Base-by-base conservation (phyloP, 2,329 filamentous ascomycete species). In the Talaromyces sp. region DNA sequence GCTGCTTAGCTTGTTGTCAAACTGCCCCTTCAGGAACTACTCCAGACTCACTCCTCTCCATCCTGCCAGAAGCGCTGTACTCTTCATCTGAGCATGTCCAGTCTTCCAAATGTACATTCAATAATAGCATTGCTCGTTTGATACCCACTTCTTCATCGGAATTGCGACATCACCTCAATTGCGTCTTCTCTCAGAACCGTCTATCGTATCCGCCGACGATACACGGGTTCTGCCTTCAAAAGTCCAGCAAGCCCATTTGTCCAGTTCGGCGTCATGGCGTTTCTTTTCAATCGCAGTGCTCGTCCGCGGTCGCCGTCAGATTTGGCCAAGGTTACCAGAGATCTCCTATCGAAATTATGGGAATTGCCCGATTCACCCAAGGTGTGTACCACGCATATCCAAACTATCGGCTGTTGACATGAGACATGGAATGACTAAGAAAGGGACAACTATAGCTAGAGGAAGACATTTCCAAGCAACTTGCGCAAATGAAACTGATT, bases 401-500 rank as follows among this genome's bases (percentile, higher is more conserved):
- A 27, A 22, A 53, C 64, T 66, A 67, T 49, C 63, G 72, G 71
- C 56, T 59, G 15, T 45, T 43, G 56, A 59, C 25, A 27, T 45
- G 56, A 45, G 22, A 15, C 34, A 58, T 29, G 13, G 27, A 49
- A 58, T n/a, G 22, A 63, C 60, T 62, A 25, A 63, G 22, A 54
- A 19, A 34, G 36, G 15, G 51, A 27, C 45, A 67, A 62, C 43
- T 29, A 60, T 72, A 97, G 93, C 86, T 89, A 68, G 86, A 88
- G 72, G 94, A 98, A 75, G 93, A 97, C 74, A 84, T 96, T 68
- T 90, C 92, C 58, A 92, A 92, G 75, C 89, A 93, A 71, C 85
- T 99, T 69, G 85, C 86, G 61, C 91, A 96, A 77, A 96, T 98
- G 89, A 98, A 98, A 79, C 82, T 93, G 69, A 88, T 95, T 67